phyloP scores from a whole-genome alignment of 2,329 filamentous ascomycete genomes.

The Paecilomyces sp. region DNA sequence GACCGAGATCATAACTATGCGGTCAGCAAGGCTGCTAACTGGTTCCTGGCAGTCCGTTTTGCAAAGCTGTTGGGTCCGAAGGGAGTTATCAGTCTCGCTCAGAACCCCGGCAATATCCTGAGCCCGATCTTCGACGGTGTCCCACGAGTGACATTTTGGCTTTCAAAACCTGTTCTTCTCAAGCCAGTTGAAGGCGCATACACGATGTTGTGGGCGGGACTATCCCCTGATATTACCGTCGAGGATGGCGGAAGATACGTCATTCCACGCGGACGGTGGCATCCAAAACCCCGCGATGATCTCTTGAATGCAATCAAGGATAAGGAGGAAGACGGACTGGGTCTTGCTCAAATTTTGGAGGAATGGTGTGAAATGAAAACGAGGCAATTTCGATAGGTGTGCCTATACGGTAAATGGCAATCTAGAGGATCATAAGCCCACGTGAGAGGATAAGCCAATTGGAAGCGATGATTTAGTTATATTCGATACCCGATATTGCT shows the following conservation, averaged over 20 bases:
- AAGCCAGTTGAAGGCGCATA: conserved; percentile 12
- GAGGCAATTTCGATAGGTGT: background rate
- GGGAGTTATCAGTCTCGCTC: conserved; percentile 12
- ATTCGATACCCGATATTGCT: no score
- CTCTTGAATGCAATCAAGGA: conserved; percentile 10
- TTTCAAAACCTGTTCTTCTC: conserved; percentile 9
- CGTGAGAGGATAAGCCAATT: no score
- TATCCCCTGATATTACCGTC: conserved; percentile 9
- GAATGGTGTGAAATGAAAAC: conserved; percentile 11
- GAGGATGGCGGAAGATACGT: conserved; percentile 13
- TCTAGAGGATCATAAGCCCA: no score
- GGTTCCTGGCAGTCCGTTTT: conserved; percentile 13
- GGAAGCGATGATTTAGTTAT: no score
- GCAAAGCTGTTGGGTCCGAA: conserved; percentile 4
- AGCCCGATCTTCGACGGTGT: conserved; percentile 11
- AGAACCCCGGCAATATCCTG: conserved; percentile 13
- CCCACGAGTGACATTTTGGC: conserved; percentile 4
- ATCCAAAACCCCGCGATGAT: conserved; percentile 12
- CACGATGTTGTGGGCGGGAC: conserved; percentile 14
- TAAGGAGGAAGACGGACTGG: conserved; percentile 12
- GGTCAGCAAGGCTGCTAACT: conserved; percentile 13
- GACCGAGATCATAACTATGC: conserved; percentile 13
- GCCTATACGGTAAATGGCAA: background rate
- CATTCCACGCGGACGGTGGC: conserved; percentile 15
- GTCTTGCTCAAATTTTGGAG: conserved; percentile 9